Evolutionary conservation across 2,329 filamentous ascomycete species (phyloP), one percentile per base, ranked within the genome.

Genomic region (Taxawa tesnikishii): DNA sequence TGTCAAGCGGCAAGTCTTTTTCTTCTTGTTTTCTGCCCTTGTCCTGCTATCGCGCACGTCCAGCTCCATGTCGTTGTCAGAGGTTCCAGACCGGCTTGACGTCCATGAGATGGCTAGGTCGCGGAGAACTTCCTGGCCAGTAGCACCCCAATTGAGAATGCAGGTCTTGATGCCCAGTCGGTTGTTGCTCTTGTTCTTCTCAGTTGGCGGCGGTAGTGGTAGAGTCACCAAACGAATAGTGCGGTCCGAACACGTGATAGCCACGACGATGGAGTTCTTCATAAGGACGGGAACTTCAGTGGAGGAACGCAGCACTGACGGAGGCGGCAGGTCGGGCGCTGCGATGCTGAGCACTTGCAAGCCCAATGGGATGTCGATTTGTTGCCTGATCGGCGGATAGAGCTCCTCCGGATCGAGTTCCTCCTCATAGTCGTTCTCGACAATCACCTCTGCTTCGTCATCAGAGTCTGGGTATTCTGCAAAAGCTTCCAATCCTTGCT

Each of bases 391-490:
- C 14, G 59, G 55, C 28, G 65, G 60, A 37, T 67, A 75, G 16
- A 70, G 69, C 34, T 63, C 58, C 12, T 66, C 62, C 15, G 67
- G 60, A 39, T 76, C 70, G n/a, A 68, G 51, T 46, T 76, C 72
- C 24, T 68, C 65, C 33, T 75, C 69, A 25, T 71, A 63, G 1
- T 23, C 19, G 8, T 8, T 8, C 19, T 23, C 19, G 19, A 8
- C 8, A 8, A 36, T 16, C n/a, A n/a, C n/a, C n/a, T n/a, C n/a
- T 9, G 24, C 62, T 29, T 73, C 69, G 24, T 73, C 68, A 40
- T 70, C 67, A 3, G 65, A 68, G 45, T 72, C 67, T 13, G 33
- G 26, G 12, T 32, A 15, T 8, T 23, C n/a, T n/a, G 19, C n/a
- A n/a, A 8, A 23, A 8, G 19, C 19, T 8, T n/a, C 19, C 8